Evolutionary conservation across 2,329 filamentous ascomycete genomes (phyloP), one percentile per base, ranked within the genome.

Genomic region (Hirsutella thompsonii): DNA sequence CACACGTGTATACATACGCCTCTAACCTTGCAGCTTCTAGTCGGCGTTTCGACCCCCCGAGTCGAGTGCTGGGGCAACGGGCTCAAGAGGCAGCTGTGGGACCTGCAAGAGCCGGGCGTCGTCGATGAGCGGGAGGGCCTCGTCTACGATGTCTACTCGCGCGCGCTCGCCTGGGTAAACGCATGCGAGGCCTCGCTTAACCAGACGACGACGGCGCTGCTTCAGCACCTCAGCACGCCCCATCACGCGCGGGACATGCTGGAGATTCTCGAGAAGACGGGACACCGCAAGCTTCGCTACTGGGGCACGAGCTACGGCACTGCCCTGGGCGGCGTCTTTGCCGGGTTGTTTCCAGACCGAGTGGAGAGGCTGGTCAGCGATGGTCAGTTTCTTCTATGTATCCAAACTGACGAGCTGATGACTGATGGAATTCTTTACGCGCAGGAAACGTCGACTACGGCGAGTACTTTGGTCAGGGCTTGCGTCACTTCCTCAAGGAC

Each of bases 301-400:
- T 74, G 70, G 70, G 72, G 71, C 1, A 67, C 73, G 43, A 73
- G 69, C 46, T 75, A 75, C 45, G 71, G 71, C 9, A 72, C 69
- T 8, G 51, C 73, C 2, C 58, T 76, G 0, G 72, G 71, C 3
- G 67, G 64, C 11, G 66, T 65, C 0, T 73, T 74, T 50, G 70
- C 70, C 3, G 60, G 67, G 2, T 60, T 74, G 56, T 74, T 64
- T 41, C 71, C 70, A 1, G 66, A 72, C 21, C 60, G 60, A 36
- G 63, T 75, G 1, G 68, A 66, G 34, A 59, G 69, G 13, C 52
- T 75, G 8, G 64, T 73, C 2, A 67, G 69, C 41, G 72, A 75
- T 44, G 69, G 67, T 66, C 44, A 54, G 62, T 45, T 0, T 13
- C 16, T 18, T 23, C 1, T 5, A 18, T 0, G 18, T 11, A 20